Conservation (phyloP, 306 rosid genomes). For the Citrullus colocynthis region DNA sequence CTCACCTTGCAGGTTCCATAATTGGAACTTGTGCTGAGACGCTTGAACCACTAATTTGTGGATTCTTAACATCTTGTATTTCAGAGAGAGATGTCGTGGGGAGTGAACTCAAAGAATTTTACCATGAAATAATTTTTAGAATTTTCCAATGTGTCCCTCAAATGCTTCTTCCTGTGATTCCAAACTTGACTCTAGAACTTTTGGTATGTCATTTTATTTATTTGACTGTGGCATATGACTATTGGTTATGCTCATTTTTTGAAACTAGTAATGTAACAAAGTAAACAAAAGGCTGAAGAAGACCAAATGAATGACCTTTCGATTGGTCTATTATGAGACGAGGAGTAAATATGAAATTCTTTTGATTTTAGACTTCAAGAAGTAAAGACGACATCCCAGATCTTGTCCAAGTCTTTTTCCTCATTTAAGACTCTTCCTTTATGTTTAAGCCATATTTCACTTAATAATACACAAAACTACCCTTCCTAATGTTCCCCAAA, state of each 20-base stretch:
- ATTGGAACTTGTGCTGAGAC: conserved; percentile 46
- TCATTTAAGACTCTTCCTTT: not conserved
- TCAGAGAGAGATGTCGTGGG: conserved; percentile 47
- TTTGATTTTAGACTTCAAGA: not conserved
- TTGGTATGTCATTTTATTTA: conserved; percentile 29
- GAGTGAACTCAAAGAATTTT: conserved; percentile 54
- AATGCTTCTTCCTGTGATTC: conserved; percentile 70
- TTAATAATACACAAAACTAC: not conserved
- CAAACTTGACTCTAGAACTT: conserved; percentile 58
- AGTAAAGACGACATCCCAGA: not conserved
- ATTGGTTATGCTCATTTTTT: not conserved
- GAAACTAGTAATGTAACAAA: not conserved
- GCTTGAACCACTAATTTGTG: conserved; percentile 52
- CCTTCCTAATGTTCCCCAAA: not conserved
- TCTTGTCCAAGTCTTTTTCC: not conserved
- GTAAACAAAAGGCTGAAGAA: not conserved
- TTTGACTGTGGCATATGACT: not conserved
- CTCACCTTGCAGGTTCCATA: conserved; percentile 55
- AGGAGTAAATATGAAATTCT: not conserved
- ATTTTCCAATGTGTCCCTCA: conserved; percentile 64
- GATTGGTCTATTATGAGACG: not conserved
- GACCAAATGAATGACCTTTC: not conserved
- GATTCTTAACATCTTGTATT: conserved; percentile 66
- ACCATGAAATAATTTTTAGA: conserved; percentile 69
- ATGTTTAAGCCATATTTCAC: not conserved